Conservation (phyloP, 108 stramenopile genomes). For the Heterococcus sp. region DNA sequence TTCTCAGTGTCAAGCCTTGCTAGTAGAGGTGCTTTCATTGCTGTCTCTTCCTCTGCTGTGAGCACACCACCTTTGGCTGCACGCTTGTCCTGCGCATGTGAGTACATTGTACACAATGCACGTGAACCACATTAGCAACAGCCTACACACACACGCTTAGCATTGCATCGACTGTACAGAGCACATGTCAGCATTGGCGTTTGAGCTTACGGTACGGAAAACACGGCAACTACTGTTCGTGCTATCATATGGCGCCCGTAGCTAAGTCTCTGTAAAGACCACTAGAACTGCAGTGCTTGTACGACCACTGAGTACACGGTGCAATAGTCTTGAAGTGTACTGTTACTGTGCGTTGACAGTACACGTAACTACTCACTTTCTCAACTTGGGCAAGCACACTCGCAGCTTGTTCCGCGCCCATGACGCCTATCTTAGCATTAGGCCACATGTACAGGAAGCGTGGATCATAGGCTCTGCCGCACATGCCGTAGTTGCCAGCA, state of each 20-base stretch:
- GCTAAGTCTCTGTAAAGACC: no score
- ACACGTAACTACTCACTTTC: conserved; percentile 69
- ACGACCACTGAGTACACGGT: no score
- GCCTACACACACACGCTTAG: no score
- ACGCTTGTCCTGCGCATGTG: conserved; percentile 23
- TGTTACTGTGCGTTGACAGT: no score
- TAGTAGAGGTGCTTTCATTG: conserved; percentile 63
- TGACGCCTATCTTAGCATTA: conserved; percentile 87
- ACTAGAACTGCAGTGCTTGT: no score
- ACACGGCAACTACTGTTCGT: no score
- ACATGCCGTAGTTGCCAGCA: conserved; percentile 94
- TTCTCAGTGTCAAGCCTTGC: conserved; percentile 57
- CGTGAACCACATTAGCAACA: no score
- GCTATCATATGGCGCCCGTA: no score
- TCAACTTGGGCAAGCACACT: conserved; percentile 86
- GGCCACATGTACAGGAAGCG: conserved; percentile 97
- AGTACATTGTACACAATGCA: background rate
- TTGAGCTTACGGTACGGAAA: no score
- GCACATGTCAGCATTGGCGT: no score
- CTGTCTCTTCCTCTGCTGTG: conserved; percentile 57
- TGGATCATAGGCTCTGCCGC: conserved; percentile 88
- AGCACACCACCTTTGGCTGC: conserved; percentile 2
- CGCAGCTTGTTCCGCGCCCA: conserved; percentile 97
- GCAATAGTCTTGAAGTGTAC: no score
- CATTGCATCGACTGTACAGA: no score